Evolutionary conservation across 228 moss, liverwort and hornwort genomes (phyloP).

Genomic region (Sphagnum fallax): DNA sequence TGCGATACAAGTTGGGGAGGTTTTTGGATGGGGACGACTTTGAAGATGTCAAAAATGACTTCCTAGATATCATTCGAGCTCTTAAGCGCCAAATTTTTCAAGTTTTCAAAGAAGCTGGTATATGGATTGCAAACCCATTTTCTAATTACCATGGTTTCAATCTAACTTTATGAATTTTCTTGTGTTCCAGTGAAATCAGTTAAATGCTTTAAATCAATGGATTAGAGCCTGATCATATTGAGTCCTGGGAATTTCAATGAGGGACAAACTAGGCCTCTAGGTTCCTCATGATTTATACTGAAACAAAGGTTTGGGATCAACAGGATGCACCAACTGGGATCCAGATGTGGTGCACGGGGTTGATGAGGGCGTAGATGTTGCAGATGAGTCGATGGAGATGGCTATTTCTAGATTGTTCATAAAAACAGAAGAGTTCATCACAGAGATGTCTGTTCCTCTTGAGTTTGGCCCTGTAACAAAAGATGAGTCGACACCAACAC

Average conservation of each 20-base stretch:
- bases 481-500: not conserved
- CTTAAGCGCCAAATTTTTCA: conserved; percentile 66
- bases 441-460: conserved; percentile 59
- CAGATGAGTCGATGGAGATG: conserved; percentile 47
- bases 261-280: too few relatives aligned
- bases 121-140: not conserved
- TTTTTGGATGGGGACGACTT: conserved; percentile 42
- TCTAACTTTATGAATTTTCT: not conserved
- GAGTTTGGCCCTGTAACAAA: conserved; percentile 24
- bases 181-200: too few relatives aligned
- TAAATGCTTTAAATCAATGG: too few relatives aligned
- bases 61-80: conserved; percentile 54
- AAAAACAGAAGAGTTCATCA: conserved; percentile 76
- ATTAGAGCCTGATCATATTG: too few relatives aligned
- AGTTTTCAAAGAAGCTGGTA: conserved; percentile 80
- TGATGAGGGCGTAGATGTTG: conserved; percentile 39
- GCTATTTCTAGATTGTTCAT: conserved; percentile 64
- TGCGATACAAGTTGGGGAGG: conserved; percentile 40
- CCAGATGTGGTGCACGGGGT: conserved; percentile 57
- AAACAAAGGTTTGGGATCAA: not conserved
- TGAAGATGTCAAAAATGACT: conserved; percentile 55
- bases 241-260: too few relatives aligned
- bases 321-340: conserved; percentile 70
- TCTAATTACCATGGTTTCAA: too few relatives aligned
- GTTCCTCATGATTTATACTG: not conserved